Base-by-base conservation (phyloP, 2,329 filamentous ascomycete genomes). In the Ascochyta rabiei region DNA sequence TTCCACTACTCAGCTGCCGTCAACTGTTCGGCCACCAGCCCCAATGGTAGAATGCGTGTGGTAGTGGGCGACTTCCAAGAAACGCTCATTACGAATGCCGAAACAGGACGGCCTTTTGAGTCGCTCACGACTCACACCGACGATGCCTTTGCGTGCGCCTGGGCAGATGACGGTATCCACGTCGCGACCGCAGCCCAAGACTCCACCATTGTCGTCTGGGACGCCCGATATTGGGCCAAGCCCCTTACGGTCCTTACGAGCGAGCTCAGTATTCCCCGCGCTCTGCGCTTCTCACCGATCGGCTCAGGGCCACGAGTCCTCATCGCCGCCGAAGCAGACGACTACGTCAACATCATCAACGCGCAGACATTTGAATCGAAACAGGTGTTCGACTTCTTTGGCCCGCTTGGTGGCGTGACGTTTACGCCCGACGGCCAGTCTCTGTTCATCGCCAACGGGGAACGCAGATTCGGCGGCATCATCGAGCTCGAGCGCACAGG, bases 111-210 rank as follows among this genome's bases (percentile, higher is more conserved):
- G 81, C 55, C 79, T 78, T 50, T 80, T 83, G 59, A 87, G 61
- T 75, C 77, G 23, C 81, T 93, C 1, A 73, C 77, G 4, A 86
- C 87, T 2, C 89, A 91, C 67, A 79, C 79, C 13, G 89, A 92
- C 67, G 89, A 82, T 62, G 88, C 86, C 2, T 93, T 93, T 66
- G 86, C 89, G 1, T 91, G 88, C 66, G 89, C 88, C 61, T 93
- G 90, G 90, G 87, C 89, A 16, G 86, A 89, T 48, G 87, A 93
- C 68, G 89, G 89, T 28, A 86, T 86, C 77, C 88, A 86, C 12
- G 82, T 93, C 18, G 90, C 90, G 12, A 93, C 90, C 0, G 89
- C 87, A 19, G 88, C 88, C 57, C 89, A 93, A 72, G 90, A 93
- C 72, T 87, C 83, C 69, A 82, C 81, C 24, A 81, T 93, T 61